phyloP scores from a whole-genome alignment of 768 basidiomycete species.

The Auriscalpium microsporum region DNA sequence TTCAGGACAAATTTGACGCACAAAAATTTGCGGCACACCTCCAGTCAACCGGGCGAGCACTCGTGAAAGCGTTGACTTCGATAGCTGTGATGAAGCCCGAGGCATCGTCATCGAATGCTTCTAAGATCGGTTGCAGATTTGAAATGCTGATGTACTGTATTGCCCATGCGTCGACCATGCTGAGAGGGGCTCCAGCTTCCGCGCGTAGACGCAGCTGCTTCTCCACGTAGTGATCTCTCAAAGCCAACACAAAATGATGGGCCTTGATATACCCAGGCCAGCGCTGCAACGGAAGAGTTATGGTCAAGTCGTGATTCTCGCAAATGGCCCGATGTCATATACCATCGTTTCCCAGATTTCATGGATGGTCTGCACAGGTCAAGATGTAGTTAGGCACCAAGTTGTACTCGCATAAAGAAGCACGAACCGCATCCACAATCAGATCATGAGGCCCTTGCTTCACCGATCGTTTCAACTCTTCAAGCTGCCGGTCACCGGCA shows the following conservation, averaged over 20 bases:
- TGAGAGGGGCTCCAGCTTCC: not conserved
- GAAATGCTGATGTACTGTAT: constrained; percentile 13
- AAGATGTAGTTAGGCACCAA: not conserved
- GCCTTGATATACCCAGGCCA: not conserved
- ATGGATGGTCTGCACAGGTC: constrained; percentile 1
- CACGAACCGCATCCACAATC: constrained; percentile 17
- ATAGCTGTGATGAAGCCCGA: constrained; percentile 22
- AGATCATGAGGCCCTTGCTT: constrained; percentile 16
- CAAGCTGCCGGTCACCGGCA: constrained; percentile 3
- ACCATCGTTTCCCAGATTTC: constrained; percentile 17
- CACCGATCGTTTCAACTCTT: constrained; percentile 1
- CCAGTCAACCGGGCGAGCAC: constrained; percentile 17
- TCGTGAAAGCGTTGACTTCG: constrained; percentile 24
- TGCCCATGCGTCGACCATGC: constrained; percentile 18
- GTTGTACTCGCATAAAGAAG: not conserved
- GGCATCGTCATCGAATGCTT: constrained; percentile 25
- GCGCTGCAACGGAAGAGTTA: constrained; percentile 1
- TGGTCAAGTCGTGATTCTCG: not conserved
- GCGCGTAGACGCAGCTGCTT: constrained; percentile 1
- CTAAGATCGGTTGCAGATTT: constrained; percentile 16
- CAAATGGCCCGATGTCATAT: not conserved
- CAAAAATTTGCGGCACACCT: not conserved
- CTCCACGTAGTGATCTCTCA: constrained; percentile 23
- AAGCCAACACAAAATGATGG: constrained; percentile 6
- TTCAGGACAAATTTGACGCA: not conserved